These are phyloP conservation scores for Penicillium sp. DNA, from an alignment of 2,329 filamentous ascomycete species.

Conservation along the genomic window DNA sequence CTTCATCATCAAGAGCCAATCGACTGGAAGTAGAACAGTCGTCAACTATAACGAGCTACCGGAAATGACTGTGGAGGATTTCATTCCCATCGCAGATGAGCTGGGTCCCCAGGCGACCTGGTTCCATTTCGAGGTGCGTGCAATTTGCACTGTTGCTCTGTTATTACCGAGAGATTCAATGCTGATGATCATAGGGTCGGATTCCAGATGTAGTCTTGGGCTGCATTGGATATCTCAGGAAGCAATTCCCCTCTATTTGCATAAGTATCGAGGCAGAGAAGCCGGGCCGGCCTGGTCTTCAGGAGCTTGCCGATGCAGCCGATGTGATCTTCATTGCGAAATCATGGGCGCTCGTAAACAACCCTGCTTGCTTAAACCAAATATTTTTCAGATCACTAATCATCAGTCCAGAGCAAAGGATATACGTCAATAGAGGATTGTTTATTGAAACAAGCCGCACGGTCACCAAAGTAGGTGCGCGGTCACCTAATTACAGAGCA, in stretches of 20 bases:
- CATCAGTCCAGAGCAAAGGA: conserved; percentile 29
- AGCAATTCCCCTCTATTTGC: conserved; percentile 42
- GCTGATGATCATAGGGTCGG: conserved; percentile 51
- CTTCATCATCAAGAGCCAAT: conserved; percentile 64
- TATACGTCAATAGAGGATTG: conserved; percentile 52
- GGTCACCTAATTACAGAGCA: too few relatives aligned
- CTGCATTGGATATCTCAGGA: conserved; percentile 59
- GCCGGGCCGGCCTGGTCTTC: conserved; percentile 59
- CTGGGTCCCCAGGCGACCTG: conserved; percentile 47
- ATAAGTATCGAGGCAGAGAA: conserved; percentile 74
- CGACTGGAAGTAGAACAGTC: conserved; percentile 63
- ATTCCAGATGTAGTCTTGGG: conserved; percentile 59
- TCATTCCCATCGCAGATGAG: conserved; percentile 45
- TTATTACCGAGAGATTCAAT: neutral
- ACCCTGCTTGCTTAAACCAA: neutral
- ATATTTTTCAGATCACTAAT: neutral
- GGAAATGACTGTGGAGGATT: conserved; percentile 66
- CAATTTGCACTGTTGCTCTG: neutral
- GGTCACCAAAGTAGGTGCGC: conserved; percentile 38
- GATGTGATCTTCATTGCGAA: conserved; percentile 73
- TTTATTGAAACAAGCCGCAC: conserved; percentile 46
- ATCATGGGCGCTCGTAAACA: conserved; percentile 64
- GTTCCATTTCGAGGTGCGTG: conserved; percentile 67
- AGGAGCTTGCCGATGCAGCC: conserved; percentile 59
- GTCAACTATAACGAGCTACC: conserved; percentile 67